Evolutionary conservation across 495 filamentous ascomycete genomes (phyloP).

Genomic region (Penicillium longicatenatum): DNA sequence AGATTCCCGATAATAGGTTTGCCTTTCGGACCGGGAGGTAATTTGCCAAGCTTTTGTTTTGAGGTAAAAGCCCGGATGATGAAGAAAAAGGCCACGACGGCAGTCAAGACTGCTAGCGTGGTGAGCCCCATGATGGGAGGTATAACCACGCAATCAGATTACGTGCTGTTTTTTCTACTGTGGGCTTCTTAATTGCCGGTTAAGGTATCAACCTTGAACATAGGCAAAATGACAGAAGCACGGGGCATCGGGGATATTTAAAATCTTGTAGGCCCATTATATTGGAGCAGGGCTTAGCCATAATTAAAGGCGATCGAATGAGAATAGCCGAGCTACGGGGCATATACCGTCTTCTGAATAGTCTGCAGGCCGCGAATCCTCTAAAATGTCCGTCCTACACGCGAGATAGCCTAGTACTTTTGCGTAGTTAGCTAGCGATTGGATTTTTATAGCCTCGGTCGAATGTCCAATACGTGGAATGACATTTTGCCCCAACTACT

Average conservation of each 20-base stretch:
- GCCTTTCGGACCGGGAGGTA: conserved; percentile 2
- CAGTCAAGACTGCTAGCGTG: background rate
- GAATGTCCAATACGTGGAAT: too few species aligned
- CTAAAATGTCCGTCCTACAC: background rate
- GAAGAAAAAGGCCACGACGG: background rate
- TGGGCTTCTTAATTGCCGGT: background rate
- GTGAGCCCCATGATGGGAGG: background rate
- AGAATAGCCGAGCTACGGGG: background rate
- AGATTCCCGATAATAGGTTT: conserved; percentile 3
- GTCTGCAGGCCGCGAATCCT: background rate
- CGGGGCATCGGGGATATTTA: background rate
- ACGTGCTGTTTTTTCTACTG: background rate
- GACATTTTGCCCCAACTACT: background rate
- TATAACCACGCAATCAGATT: background rate
- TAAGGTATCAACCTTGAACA: background rate
- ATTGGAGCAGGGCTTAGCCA: background rate
- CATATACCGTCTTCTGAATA: background rate
- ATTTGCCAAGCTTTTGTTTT: background rate
- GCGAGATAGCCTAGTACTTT: background rate
- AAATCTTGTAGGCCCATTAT: background rate
- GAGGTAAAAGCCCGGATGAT: background rate
- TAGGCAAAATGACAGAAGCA: background rate
- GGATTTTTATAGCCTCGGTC: background rate
- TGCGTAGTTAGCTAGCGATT: background rate
- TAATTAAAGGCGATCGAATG: background rate